Evolutionary conservation across 2,329 filamentous ascomycete species (phyloP), one percentile per base, ranked within the genome.

Genomic region (Monosporascus sp.): DNA sequence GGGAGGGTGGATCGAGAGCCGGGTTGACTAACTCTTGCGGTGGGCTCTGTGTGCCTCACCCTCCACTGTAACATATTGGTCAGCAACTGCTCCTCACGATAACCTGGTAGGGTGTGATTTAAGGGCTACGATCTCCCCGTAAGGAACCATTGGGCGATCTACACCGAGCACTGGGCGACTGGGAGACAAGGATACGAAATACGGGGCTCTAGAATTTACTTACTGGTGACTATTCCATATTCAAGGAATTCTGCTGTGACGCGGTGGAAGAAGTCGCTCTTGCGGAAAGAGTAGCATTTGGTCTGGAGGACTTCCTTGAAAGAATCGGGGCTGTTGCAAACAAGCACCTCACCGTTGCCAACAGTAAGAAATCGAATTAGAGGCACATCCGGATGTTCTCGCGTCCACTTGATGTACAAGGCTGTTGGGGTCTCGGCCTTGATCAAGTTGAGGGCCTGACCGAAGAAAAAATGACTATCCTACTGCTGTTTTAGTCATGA

Each of bases 361-460:
- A 55, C 54, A 27, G 51, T 51, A 20, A 55, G 53, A 49, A 51
- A 56, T 37, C 52, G 51, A 37, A 56, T 54, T 48, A 54, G 53
- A 24, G 54, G 56, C 17, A 46, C 53, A 20, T 56, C 48, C 20
- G 56, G 54, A 31, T 58, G 24, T 17, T 58, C 49, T 22, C 47
- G 52, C 54, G 53, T 56, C 56, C 54, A 56, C 3, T 45, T 45
- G 8, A 45, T 45, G 43, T 45, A 27, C 20, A 45, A n/a, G 18
- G 47, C 35, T 9, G 52, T 54, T 17, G 52, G 52, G 8, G 55
- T 49, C 27, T 56, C 47, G 11, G 55, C 52, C 44, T 37, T 52
- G 14, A 52, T 11, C 35, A 56, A 45, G 25, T 53, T 53, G 14
- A 52, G 15, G 17, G 54, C 49, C 44, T 54, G 55, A 17, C 52